Base-by-base conservation (phyloP, 306 rosid species). In the Rosa persica region DNA sequence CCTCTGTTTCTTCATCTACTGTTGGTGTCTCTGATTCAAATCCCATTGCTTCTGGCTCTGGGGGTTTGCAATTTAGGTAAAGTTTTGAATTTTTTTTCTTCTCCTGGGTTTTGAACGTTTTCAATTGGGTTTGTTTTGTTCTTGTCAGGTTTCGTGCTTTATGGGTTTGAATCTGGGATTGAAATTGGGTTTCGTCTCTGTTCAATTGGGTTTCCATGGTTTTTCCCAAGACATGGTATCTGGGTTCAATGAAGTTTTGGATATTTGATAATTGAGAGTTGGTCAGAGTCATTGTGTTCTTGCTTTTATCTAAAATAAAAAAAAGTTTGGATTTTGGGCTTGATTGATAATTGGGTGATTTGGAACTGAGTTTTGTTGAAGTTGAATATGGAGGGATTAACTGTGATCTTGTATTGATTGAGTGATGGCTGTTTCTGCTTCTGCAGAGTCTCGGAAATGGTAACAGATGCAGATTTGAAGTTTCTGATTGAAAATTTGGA, bases 401-500 rank as follows among this genome's bases (percentile, higher is more conserved):
- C 6, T 49, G 48, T 46, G 64, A 64, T 62, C 13, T 82, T 81
- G 51, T 62, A 75, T 80, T 84, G 30, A 76, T 82, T 22, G 47
- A 68, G 72, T 62, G 23, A 64, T 78, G 67, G 72, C 67, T 73
- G 22, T 84, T 65, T 16, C 2, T 79, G 67, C 68, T 79, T 82
- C 77, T 81, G 92, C 93, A 94, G 98, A 81, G 80, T 80, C 79
- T 72, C 80, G 48, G 90, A 84, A 75, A 27, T 84, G 68, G 93
- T 91, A 51, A 78, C 96, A 17, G 87, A 87, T 81, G 81, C 84
- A 10, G 98, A 95, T 83, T 89, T 95, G 81, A 86, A 85, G 92
- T 84, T 85, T 82, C 73, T 95, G 69, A 78, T 88, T 65, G 88
- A 85, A 46, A 86, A 77, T 78, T 85, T 95, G 85, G 96, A 88